phyloP scores from a whole-genome alignment of 345 rosid species.

The Pistacia vera region DNA sequence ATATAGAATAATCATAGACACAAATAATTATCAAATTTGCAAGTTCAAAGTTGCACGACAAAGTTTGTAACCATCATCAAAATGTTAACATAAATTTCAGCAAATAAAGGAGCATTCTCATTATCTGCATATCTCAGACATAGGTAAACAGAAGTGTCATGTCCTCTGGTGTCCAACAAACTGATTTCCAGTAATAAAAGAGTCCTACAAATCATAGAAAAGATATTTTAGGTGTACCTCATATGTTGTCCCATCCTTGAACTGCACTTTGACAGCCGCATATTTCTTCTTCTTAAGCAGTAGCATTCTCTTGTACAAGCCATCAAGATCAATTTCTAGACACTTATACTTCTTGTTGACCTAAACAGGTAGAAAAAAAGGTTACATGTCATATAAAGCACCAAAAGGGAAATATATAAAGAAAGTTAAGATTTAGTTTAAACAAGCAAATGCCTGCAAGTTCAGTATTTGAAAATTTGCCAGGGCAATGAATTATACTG shows the following conservation, averaged over 20 bases:
- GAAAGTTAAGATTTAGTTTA: neutral
- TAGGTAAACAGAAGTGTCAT: neutral
- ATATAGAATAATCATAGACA: neutral
- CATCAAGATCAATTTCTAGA: conserved; percentile 96
- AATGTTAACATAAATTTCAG: neutral
- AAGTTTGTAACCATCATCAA: neutral
- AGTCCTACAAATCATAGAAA: neutral
- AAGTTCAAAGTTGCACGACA: neutral
- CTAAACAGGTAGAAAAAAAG: conserved; percentile 41
- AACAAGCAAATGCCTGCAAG: neutral
- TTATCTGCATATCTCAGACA: neutral
- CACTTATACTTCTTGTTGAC: conserved; percentile 93
- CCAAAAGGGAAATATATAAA: neutral
- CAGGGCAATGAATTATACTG: neutral
- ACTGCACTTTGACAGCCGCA: conserved; percentile 92
- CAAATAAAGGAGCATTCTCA: conserved; percentile 1
- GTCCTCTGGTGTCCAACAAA: neutral
- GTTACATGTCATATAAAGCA: conserved; percentile 16
- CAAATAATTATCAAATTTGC: neutral
- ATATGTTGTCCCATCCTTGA: conserved; percentile 70
- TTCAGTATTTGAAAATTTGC: neutral
- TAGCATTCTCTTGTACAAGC: conserved; percentile 93
- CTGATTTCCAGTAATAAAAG: neutral
- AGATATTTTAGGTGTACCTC: conserved; percentile 54
- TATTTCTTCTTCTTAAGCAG: conserved; percentile 98